A percentile compares a stretch with the other conserved stretches of the same genome.
These are phyloP conservation scores for Apiotrichum montevideense DNA, from an alignment of 1,284 basidiomycete species.

Conservation along the genomic window DNA sequence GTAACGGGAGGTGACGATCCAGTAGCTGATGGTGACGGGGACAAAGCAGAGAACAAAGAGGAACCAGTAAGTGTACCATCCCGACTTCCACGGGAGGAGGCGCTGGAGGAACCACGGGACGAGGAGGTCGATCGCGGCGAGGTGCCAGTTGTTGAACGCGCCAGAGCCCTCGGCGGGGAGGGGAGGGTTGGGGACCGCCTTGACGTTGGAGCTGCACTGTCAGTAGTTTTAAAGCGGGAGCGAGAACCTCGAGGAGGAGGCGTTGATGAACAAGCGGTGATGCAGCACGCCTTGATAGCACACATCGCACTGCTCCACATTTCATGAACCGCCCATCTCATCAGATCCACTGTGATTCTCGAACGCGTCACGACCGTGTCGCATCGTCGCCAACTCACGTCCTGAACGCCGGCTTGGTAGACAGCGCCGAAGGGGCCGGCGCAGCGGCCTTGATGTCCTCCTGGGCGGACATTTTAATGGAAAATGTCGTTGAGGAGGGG, in stretches of 20 bases:
- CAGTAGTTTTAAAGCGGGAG: too few species aligned
- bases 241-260: too few species aligned
- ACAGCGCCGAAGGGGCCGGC: neutral
- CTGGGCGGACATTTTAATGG: neutral
- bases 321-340: too few species aligned
- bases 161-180: slow-evolving; percentile 82
- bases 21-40: slow-evolving; percentile 80
- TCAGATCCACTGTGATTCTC: too few species aligned
- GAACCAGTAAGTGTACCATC: slow-evolving; percentile 66
- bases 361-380: too few species aligned
- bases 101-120: slow-evolving; percentile 77
- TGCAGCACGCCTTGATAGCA: too few species aligned
- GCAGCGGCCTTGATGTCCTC: neutral
- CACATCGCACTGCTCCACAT: too few species aligned
- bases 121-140: slow-evolving; percentile 67
- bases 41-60: slow-evolving; percentile 67
- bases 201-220: slow-evolving; percentile 26
- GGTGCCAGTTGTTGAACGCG: slow-evolving; percentile 72
- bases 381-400: neutral
- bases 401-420: slow-evolving; percentile 1
- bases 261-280: too few species aligned
- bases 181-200: slow-evolving; percentile 62
- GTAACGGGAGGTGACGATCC: slow-evolving; percentile 77
- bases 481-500: too few species aligned
- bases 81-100: slow-evolving; percentile 60